Percentiles rank a stretch among this genome's conserved stretches.
Conservation (phyloP, 2,329 filamentous ascomycete species). For the Colletotrichum paranaense region DNA sequence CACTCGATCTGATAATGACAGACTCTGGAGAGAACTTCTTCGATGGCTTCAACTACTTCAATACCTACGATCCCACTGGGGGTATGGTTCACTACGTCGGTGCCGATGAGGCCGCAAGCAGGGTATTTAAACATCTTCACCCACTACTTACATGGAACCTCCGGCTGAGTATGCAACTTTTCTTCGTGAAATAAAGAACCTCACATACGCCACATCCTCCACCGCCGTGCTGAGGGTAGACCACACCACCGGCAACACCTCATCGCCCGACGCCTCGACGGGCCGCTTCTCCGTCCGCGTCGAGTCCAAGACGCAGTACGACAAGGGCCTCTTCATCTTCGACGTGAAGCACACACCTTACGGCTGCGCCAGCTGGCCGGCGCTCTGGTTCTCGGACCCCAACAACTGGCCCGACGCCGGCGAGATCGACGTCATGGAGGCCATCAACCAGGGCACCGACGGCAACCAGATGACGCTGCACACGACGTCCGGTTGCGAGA, state of each 20-base stretch:
- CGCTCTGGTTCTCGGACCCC: slow-evolving; percentile 73
- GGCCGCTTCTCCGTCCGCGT: slow-evolving; percentile 74
- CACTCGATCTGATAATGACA: slow-evolving; percentile 39
- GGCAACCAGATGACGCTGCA: slow-evolving; percentile 72
- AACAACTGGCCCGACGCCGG: slow-evolving; percentile 72
- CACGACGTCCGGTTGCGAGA: slow-evolving; percentile 63
- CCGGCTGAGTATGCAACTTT: background rate
- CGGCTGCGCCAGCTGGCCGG: slow-evolving; percentile 73
- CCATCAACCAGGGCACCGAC: slow-evolving; percentile 62
- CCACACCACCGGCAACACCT: slow-evolving; percentile 62
- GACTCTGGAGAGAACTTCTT: slow-evolving; percentile 64
- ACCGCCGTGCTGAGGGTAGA: slow-evolving; percentile 71
- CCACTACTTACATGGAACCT: slow-evolving; percentile 14
- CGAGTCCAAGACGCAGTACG: slow-evolving; percentile 69
- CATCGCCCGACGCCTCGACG: slow-evolving; percentile 61
- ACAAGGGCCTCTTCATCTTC: slow-evolving; percentile 75
- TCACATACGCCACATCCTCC: slow-evolving; percentile 65
- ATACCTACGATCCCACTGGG: slow-evolving; percentile 59
- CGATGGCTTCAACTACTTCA: slow-evolving; percentile 66
- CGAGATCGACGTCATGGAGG: slow-evolving; percentile 73
- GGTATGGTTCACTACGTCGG: slow-evolving; percentile 68
- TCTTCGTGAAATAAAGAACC: slow-evolving; percentile 57
- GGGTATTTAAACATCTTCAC: slow-evolving; percentile 47
- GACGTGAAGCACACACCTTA: slow-evolving; percentile 72
- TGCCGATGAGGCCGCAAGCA: slow-evolving; percentile 49